Evolutionary conservation across 2,329 filamentous ascomycete genomes (phyloP).

Genomic region (Ramichloridium luteum): DNA sequence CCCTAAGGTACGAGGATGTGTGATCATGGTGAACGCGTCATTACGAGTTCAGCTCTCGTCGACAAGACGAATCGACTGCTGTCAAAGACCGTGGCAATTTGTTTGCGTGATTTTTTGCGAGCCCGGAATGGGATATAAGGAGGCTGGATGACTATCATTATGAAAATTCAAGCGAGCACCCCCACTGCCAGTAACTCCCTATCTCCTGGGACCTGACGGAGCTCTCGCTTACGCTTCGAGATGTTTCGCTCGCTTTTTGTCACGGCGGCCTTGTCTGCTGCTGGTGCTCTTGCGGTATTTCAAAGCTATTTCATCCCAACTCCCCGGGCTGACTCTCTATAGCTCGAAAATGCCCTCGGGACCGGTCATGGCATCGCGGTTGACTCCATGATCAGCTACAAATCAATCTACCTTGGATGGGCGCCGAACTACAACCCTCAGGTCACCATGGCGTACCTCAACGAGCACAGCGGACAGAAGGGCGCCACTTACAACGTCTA

Average conservation of each 20-base stretch:
- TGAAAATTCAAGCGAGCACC: too few relatives aligned
- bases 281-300: neutral
- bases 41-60: too few relatives aligned
- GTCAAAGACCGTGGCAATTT: too few relatives aligned
- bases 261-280: neutral
- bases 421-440: conserved; percentile 3
- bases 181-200: too few relatives aligned
- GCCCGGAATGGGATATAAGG: too few relatives aligned
- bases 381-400: conserved; percentile 3
- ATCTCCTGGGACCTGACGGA: too few relatives aligned
- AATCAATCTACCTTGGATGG: conserved; percentile 2
- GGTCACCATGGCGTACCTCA: conserved; percentile 1
- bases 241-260: neutral
- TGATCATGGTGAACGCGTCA: too few relatives aligned
- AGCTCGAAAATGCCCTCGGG: neutral
- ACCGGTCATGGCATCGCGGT: conserved; percentile 1
- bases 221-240: too few relatives aligned
- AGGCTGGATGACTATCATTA: too few relatives aligned
- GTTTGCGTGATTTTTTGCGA: too few relatives aligned
- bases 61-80: too few relatives aligned
- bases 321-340: neutral
- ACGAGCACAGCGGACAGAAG: conserved; percentile 1
- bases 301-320: neutral
- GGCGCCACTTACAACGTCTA: conserved; percentile 4
- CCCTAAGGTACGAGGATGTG: too few relatives aligned